Conservation (phyloP, 2,329 filamentous ascomycete species). For the Xylariaceae sp. region DNA sequence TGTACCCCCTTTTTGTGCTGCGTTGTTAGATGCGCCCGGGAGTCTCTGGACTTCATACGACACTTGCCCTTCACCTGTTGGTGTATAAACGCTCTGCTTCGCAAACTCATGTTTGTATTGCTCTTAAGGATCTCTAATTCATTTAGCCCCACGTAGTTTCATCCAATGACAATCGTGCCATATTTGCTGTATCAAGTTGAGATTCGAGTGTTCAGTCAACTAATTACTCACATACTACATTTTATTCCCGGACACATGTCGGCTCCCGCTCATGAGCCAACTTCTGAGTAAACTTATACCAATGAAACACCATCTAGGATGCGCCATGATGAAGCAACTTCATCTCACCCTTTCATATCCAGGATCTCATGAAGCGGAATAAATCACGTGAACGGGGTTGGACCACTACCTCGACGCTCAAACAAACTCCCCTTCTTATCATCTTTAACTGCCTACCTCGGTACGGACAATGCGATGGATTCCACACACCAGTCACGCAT, state of each 20-base stretch:
- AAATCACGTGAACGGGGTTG: background rate
- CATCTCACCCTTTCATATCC: background rate
- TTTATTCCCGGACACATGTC: background rate
- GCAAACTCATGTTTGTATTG: background rate
- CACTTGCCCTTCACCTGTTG: no score
- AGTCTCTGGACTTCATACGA: background rate
- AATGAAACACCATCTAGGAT: background rate
- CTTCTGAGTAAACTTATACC: background rate
- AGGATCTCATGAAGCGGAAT: background rate
- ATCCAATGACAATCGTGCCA: background rate
- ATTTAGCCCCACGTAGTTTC: conserved; percentile 4
- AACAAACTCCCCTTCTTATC: no score
- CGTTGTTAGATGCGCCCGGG: background rate
- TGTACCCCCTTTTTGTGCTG: background rate
- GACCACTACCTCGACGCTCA: no score
- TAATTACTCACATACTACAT: background rate
- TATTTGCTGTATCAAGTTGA: background rate
- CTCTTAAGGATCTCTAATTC: background rate
- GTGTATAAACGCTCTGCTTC: background rate
- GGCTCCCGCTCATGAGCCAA: background rate
- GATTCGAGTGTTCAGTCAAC: no score
- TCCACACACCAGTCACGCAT: background rate
- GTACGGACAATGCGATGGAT: no score
- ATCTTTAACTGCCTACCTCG: no score
- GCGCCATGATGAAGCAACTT: background rate